Percentiles rank a stretch among this genome's conserved stretches.
Conservation (phyloP, 2,329 filamentous ascomycete genomes). For the Trichoderma sp. region DNA sequence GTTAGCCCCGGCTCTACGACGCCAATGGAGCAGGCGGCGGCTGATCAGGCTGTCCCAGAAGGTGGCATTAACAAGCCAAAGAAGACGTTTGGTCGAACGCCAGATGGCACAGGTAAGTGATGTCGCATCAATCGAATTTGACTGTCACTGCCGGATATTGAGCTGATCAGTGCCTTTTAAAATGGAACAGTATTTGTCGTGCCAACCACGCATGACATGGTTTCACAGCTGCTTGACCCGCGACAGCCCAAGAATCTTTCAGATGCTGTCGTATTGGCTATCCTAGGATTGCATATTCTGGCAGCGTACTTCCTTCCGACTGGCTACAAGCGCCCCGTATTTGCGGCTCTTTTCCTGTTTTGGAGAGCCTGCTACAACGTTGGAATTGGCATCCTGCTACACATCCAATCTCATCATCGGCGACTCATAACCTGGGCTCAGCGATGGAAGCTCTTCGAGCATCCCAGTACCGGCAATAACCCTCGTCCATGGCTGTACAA, state of each 20-base stretch:
- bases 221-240: conserved; percentile 93
- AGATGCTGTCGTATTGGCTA: conserved; percentile 76
- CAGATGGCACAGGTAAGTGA: conserved; percentile 81
- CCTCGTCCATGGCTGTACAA: conserved; percentile 81
- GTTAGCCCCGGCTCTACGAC: conserved; percentile 4
- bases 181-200: conserved; percentile 80
- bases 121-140: neutral
- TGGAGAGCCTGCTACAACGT: conserved; percentile 93
- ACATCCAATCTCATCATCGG: conserved; percentile 86
- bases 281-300: conserved; percentile 75
- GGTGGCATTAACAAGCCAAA: conserved; percentile 42
- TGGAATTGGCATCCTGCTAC: conserved; percentile 87
- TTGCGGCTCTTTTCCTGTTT: conserved; percentile 83
- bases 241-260: conserved; percentile 94
- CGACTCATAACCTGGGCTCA: conserved; percentile 86
- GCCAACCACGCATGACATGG: conserved; percentile 97
- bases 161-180: conserved; percentile 28
- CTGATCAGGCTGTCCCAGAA: conserved; percentile 10
- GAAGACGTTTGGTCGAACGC: conserved; percentile 89
- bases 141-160: neutral
- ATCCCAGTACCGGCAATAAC: conserved; percentile 78
- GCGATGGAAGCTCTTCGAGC: conserved; percentile 83
- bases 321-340: conserved; percentile 71
- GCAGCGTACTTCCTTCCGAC: conserved; percentile 74
- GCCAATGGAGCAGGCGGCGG: conserved; percentile 17